These are phyloP conservation scores for Malus hybrid DNA, from an alignment of 331 rosid genomes.

Conservation along the genomic window DNA sequence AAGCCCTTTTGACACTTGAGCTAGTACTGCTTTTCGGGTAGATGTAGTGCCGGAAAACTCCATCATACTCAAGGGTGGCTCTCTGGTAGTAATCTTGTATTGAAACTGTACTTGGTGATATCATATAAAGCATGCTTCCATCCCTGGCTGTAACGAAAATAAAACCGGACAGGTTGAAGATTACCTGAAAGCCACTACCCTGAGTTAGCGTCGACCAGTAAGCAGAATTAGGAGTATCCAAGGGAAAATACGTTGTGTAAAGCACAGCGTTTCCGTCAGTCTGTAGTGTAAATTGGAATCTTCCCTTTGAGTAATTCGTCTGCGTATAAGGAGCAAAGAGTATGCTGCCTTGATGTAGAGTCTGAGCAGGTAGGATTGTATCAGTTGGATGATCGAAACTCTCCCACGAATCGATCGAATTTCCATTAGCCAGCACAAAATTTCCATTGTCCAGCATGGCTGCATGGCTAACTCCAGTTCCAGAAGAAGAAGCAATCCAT, in stretches of 20 bases:
- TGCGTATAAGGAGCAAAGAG: background rate
- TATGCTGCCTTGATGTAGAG: background rate
- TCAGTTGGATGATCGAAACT: conserved; percentile 18
- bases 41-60: conserved; percentile 7
- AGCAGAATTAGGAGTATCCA: background rate
- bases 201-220: background rate
- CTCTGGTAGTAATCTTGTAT: background rate
- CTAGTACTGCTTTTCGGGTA: background rate
- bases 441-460: conserved; percentile 20
- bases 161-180: conserved; percentile 3
- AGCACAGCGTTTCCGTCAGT: background rate
- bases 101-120: background rate
- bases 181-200: background rate
- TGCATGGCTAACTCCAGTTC: background rate
- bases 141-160: background rate
- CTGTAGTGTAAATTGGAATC: background rate
- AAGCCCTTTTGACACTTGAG: background rate
- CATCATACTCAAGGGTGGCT: conserved; percentile 6
- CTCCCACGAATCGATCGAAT: conserved; percentile 8
- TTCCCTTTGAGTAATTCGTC: background rate
- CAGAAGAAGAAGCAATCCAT: background rate
- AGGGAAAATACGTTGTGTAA: background rate
- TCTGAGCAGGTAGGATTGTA: conserved; percentile 25
- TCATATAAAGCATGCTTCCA: background rate
- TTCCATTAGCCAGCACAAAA: conserved; percentile 2